A percentile compares a stretch with the other conserved stretches of the same genome.
These are phyloP conservation scores for Pueraria montana DNA, from an alignment of 306 rosid genomes.

Conservation along the genomic window DNA sequence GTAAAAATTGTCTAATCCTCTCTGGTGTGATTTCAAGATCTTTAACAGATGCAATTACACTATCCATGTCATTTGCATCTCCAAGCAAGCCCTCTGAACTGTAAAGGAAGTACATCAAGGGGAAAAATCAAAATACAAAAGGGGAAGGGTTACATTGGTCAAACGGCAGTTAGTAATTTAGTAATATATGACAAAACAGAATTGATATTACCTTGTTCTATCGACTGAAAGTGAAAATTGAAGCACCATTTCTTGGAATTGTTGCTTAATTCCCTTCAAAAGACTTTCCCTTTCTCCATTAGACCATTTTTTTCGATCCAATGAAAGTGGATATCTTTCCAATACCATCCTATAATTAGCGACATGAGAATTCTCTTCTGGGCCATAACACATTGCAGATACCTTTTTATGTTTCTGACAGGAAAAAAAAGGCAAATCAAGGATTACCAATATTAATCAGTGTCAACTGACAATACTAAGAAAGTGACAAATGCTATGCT, in stretches of 20 bases:
- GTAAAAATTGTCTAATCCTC: conserved; percentile 70
- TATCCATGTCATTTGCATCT: conserved; percentile 68
- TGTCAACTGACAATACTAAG: conserved; percentile 8
- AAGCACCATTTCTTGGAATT: conserved; percentile 79
- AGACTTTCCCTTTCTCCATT: conserved; percentile 71
- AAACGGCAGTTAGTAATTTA: conserved; percentile 12
- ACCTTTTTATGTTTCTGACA: conserved; percentile 61
- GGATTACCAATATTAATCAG: conserved; percentile 28
- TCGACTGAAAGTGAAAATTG: conserved; percentile 67
- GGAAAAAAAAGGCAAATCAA: conserved; percentile 27
- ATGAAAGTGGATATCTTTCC: conserved; percentile 66
- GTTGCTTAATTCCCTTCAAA: conserved; percentile 85
- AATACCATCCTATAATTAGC: conserved; percentile 71
- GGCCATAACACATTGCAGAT: conserved; percentile 74
- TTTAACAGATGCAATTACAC: conserved; percentile 65
- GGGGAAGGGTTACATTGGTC: conserved; percentile 35
- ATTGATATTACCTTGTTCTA: conserved; percentile 62
- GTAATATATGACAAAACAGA: conserved; percentile 28
- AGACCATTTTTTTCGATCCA: conserved; percentile 82
- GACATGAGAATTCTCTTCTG: conserved; percentile 79
- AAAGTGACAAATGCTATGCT: conserved; percentile 6
- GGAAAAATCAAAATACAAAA: neutral
- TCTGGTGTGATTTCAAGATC: conserved; percentile 68
- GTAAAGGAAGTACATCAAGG: conserved; percentile 36
- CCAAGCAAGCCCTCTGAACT: conserved; percentile 61